Evolutionary conservation across 1,284 basidiomycete genomes (phyloP).

Genomic region (Hemileccinum hortonii): DNA sequence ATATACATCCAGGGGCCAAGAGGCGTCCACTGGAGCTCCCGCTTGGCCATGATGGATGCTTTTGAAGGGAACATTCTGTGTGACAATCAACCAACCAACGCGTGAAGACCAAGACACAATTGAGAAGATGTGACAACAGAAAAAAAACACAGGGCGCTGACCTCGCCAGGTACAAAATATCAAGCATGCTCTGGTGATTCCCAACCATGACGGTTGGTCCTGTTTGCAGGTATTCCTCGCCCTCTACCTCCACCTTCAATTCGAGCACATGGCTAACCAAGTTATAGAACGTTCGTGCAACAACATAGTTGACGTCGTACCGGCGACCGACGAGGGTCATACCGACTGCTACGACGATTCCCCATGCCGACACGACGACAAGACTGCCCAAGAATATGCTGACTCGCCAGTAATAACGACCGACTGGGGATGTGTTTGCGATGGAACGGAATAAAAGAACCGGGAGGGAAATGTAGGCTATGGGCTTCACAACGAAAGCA

Average conservation of each 20-base stretch:
- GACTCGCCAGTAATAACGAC: slow-evolving; percentile 73
- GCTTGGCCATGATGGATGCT: slow-evolving; percentile 92
- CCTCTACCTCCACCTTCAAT: slow-evolving; percentile 79
- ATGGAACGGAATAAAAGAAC: slow-evolving; percentile 60
- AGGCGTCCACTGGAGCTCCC: slow-evolving; percentile 84
- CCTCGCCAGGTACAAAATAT: slow-evolving; percentile 83
- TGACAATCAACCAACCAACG: slow-evolving; percentile 6
- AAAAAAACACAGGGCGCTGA: slow-evolving; percentile 36
- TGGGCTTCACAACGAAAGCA: slow-evolving; percentile 56
- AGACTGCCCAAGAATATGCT: slow-evolving; percentile 76
- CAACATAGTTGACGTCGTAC: slow-evolving; percentile 83
- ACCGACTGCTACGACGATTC: slow-evolving; percentile 69
- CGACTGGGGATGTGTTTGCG: slow-evolving; percentile 51
- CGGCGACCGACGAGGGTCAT: slow-evolving; percentile 72
- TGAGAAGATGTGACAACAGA: slow-evolving; percentile 2
- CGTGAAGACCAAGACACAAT: background rate
- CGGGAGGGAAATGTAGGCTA: slow-evolving; percentile 73
- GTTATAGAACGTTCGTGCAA: slow-evolving; percentile 84
- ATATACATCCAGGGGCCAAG: slow-evolving; percentile 92
- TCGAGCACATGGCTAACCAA: slow-evolving; percentile 68
- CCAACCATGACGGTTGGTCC: slow-evolving; percentile 76
- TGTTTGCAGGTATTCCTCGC: slow-evolving; percentile 74
- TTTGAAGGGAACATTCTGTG: slow-evolving; percentile 79
- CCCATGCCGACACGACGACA: slow-evolving; percentile 74
- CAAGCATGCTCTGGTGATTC: slow-evolving; percentile 95